phyloP scores from a whole-genome alignment of 2,329 filamentous ascomycete species.

The Apiospora saccharicola region DNA sequence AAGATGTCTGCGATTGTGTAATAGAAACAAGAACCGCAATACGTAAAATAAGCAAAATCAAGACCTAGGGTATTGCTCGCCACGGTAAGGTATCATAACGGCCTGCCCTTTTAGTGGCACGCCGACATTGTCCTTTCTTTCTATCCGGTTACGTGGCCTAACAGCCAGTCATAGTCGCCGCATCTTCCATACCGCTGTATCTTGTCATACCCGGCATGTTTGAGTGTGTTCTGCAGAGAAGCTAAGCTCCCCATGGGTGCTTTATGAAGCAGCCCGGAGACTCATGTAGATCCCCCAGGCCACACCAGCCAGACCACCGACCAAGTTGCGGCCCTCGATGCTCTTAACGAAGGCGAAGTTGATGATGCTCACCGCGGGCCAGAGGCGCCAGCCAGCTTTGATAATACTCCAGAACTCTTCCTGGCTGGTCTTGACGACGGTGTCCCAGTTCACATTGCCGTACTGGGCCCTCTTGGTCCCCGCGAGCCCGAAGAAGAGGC shows the following conservation, averaged over 20 bases:
- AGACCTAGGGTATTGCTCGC: background rate
- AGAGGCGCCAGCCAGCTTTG: conserved; percentile 74
- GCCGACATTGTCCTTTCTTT: background rate
- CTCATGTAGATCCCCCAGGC: conserved; percentile 80
- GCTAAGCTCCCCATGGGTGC: background rate
- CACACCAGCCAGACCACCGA: conserved; percentile 76
- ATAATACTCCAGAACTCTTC: conserved; percentile 71
- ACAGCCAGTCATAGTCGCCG: background rate
- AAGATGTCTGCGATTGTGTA: too few species aligned
- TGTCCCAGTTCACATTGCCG: conserved; percentile 51
- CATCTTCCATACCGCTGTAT: background rate
- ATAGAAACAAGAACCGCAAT: background rate
- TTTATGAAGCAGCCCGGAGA: conserved; percentile 45
- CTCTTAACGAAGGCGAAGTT: conserved; percentile 75
- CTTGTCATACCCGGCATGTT: background rate
- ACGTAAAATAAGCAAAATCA: background rate
- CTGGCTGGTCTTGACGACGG: conserved; percentile 52
- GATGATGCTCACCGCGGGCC: conserved; percentile 73
- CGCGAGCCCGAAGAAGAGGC: conserved; percentile 42
- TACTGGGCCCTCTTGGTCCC: conserved; percentile 52
- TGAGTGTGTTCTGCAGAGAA: background rate
- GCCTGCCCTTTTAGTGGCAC: background rate
- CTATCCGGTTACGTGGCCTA: background rate
- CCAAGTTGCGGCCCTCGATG: conserved; percentile 73
- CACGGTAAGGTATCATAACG: background rate